These are phyloP conservation scores for Carallia brachiata DNA, from an alignment of 345 rosid genomes.

Conservation along the genomic window DNA sequence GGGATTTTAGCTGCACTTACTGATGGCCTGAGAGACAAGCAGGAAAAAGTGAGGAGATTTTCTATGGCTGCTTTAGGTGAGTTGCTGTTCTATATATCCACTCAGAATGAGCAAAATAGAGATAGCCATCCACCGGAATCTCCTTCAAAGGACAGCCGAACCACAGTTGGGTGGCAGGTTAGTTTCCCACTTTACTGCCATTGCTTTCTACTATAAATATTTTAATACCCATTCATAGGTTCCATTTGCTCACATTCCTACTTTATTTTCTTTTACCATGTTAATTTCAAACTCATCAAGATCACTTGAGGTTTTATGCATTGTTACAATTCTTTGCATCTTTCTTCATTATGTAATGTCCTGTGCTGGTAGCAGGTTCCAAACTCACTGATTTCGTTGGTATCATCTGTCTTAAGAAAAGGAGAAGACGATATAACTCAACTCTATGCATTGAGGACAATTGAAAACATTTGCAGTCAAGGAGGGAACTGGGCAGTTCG, in stretches of 20 bases:
- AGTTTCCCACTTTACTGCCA: constrained; percentile 23
- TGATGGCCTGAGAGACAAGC: constrained; percentile 87
- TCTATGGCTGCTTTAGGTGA: constrained; percentile 99
- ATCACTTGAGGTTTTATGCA: constrained; percentile 2
- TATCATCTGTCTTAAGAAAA: constrained; percentile 82
- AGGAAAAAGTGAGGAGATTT: constrained; percentile 92
- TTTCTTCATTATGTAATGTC: constrained; percentile 6
- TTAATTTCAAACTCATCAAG: no score
- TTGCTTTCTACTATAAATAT: not conserved
- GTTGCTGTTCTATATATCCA: constrained; percentile 88
- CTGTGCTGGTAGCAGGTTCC: constrained; percentile 60
- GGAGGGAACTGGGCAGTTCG: constrained; percentile 87
- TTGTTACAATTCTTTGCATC: not conserved
- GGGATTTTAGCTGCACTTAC: constrained; percentile 87
- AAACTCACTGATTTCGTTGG: constrained; percentile 87
- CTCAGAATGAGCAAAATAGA: constrained; percentile 74
- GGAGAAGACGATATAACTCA: constrained; percentile 97
- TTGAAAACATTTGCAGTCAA: constrained; percentile 94
- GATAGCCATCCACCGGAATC: constrained; percentile 68
- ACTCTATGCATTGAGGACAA: constrained; percentile 90
- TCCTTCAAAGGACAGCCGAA: constrained; percentile 73
- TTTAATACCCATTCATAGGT: no score
- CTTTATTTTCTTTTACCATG: not conserved
- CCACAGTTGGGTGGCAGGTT: constrained; percentile 89
- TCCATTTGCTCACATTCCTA: not conserved